Conservation (phyloP, 1,284 basidiomycete genomes). For the Puccinia coronata region DNA sequence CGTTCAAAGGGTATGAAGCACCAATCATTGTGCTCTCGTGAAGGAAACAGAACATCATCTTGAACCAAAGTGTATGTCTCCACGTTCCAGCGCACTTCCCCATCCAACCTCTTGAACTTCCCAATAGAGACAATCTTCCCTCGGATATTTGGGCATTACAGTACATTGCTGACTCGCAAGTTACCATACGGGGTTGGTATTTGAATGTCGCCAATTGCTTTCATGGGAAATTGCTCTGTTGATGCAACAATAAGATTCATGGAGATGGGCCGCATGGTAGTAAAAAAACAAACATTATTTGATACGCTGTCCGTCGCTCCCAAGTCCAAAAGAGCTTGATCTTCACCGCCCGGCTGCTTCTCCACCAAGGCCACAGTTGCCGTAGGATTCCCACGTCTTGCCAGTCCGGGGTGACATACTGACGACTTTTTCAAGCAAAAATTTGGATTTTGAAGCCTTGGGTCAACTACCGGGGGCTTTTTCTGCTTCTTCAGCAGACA, state of each 20-base stretch:
- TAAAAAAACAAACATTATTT: conserved; percentile 6
- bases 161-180: not conserved
- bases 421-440: too few relatives aligned
- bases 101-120: not conserved
- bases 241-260: not conserved
- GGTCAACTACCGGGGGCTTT: too few relatives aligned
- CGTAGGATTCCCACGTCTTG: too few relatives aligned
- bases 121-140: not conserved
- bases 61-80: not conserved
- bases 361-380: not conserved
- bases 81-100: not conserved
- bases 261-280: not conserved
- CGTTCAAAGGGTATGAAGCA: not conserved
- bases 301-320: not conserved
- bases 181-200: not conserved
- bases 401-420: too few relatives aligned
- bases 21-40: not conserved
- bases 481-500: too few relatives aligned
- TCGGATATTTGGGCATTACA: not conserved
- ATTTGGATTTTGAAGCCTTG: too few relatives aligned
- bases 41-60: not conserved
- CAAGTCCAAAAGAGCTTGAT: not conserved
- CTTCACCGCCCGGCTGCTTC: not conserved
- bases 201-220: not conserved
- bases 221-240: conserved; percentile 3